Base-by-base conservation (phyloP, 2,329 filamentous ascomycete species). In the Exophiala mesophila region DNA sequence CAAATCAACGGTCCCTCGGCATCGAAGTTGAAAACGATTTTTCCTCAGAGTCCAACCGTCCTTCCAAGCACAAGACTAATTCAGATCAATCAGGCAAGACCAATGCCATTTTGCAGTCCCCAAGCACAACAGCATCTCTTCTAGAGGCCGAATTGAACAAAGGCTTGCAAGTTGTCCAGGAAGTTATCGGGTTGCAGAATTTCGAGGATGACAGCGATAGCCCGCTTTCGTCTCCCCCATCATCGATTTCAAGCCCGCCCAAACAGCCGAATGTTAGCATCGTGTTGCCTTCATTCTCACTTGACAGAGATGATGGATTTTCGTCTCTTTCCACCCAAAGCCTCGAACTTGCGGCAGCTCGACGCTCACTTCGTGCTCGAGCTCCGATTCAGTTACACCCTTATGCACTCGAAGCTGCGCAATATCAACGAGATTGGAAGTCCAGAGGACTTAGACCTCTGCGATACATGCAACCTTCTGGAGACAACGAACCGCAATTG, bases 341-440 rank as follows among this genome's bases (percentile, higher is more conserved):
- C 6, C 12, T 26, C 6, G 7, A 12, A 26, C 6, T 6, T 34
- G 16, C 8, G 10, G 16, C 32, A 13, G 18, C 16, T 34, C 32
- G 12, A 13, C 31, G 43, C n/a, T 47, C 43, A 3, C 55, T 72
- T 16, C 60, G 70, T 38, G 60, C 68, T 41, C 64, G 70, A 28
- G 70, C 69, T 50, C 63, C 67, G 5, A 71, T 71, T 36, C 70
- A 73, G 41, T 47, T 71, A 19, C 67, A 72, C 47, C 70, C 70
- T 2, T 73, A 72, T 43, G 54, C 64, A 1, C 51, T 71, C 12
- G 70, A 73, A 47, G 59, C 64, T 45, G 67, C 67, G 5, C 63
- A 63, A 41, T 73, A 72, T 48, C 59, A 61, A 32, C 59, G 52
- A 23, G 61, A 61, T 30, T 59, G 70, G 54, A 65, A 60, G 39